Evolutionary conservation across 805 yeast genomes (phyloP).

Genomic region (Nakazawaea peltata): DNA sequence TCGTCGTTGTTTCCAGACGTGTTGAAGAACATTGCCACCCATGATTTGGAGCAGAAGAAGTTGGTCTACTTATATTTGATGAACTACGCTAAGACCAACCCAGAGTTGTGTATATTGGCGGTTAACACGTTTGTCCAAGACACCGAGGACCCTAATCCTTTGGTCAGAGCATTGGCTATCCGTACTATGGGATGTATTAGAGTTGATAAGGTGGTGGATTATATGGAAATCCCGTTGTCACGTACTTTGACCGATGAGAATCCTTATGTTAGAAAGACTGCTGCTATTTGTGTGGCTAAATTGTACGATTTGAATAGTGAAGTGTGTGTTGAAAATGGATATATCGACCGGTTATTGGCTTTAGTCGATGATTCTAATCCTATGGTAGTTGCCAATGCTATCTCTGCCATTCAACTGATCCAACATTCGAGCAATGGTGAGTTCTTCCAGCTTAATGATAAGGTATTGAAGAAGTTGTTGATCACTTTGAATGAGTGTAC

Average conservation of each 20-base stretch:
- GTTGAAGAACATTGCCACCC: constrained; percentile 92
- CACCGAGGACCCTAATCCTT: constrained; percentile 93
- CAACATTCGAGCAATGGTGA: constrained; percentile 21
- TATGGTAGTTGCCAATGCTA: constrained; percentile 94
- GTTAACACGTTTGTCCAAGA: constrained; percentile 95
- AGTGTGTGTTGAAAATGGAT: constrained; percentile 82
- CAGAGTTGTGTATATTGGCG: constrained; percentile 91
- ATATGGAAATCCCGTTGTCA: constrained; percentile 83
- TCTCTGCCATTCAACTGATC: constrained; percentile 79
- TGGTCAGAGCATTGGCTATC: constrained; percentile 91
- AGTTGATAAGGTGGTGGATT: constrained; percentile 92
- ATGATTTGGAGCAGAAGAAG: constrained; percentile 93
- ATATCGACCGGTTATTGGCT: constrained; percentile 56
- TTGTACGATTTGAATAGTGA: constrained; percentile 78
- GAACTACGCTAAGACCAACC: constrained; percentile 96
- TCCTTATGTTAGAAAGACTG: constrained; percentile 96
- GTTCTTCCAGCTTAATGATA: constrained; percentile 30
- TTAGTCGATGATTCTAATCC: constrained; percentile 85
- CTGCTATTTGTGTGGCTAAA: constrained; percentile 95
- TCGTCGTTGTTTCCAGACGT: constrained; percentile 93
- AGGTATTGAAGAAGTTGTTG: constrained; percentile 52
- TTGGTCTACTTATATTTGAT: constrained; percentile 88
- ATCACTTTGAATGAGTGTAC: constrained; percentile 93
- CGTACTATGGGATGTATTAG: constrained; percentile 98
- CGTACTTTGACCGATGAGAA: constrained; percentile 85